phyloP scores from a whole-genome alignment of 2,329 filamentous ascomycete species.

The Xylariaceae sp. region DNA sequence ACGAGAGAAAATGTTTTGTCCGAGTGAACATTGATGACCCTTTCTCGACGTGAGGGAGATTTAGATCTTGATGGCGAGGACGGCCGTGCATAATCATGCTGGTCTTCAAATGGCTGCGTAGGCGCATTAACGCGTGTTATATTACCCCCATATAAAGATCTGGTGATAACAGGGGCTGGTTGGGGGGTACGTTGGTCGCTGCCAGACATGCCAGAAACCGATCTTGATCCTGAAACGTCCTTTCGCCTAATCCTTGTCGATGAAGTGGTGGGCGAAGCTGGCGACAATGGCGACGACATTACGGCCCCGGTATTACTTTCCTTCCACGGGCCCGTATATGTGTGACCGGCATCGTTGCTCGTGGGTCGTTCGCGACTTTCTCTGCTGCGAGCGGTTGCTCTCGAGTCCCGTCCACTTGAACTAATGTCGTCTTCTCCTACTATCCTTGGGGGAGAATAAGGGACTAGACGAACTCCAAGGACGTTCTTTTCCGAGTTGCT shows the following conservation, averaged over 20 bases:
- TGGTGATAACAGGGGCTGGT: constrained; percentile 36
- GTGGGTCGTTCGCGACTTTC: constrained; percentile 16
- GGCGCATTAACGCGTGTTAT: constrained; percentile 39
- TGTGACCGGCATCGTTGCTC: constrained; percentile 17
- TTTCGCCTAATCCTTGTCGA: constrained; percentile 38
- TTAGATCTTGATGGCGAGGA: constrained; percentile 24
- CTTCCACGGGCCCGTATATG: constrained; percentile 23
- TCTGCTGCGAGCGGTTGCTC: constrained; percentile 11
- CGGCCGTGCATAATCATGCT: constrained; percentile 24
- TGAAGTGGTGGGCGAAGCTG: constrained; percentile 32
- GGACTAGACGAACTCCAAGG: constrained; percentile 47
- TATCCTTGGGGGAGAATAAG: constrained; percentile 45
- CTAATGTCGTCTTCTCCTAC: constrained; percentile 27
- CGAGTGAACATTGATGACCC: constrained; percentile 50
- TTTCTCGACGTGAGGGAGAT: constrained; percentile 40
- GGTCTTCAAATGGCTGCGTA: constrained; percentile 22
- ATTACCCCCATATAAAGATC: constrained; percentile 39
- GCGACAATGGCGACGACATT: constrained; percentile 34
- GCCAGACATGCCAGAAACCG: constrained; percentile 33
- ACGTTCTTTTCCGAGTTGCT: constrained; percentile 41
- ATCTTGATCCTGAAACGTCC: constrained; percentile 47
- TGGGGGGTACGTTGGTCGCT: constrained; percentile 31
- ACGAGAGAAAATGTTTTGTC: constrained; percentile 60
- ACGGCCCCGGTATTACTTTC: constrained; percentile 33
- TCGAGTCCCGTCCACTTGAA: constrained; percentile 20